Evolutionary conservation across 2,329 filamentous ascomycete genomes (phyloP), one percentile per base, ranked within the genome.

Genomic region (Akanthomyces lecanii): DNA sequence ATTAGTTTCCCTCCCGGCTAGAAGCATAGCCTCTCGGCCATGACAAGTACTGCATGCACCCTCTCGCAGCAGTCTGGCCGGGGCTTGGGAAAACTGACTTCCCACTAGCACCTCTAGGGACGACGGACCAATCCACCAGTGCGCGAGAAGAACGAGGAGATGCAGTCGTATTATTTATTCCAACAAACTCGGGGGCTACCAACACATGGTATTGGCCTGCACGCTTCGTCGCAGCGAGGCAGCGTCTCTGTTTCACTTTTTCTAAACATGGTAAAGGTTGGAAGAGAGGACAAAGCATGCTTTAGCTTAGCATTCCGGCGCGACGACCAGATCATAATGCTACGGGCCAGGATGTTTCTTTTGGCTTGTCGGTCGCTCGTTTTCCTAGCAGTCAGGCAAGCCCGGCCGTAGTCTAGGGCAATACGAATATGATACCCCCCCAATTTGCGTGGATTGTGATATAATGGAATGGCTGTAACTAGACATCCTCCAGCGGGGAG

Each of bases 281-380:
- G 30, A 63, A 36, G 36, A 52, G 28, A 38, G 48, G 38, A 52
- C 38, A 40, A 30, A 47, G 48, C 58, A 53, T 61, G 38, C 30
- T 50, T 53, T 44, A 54, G 47, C 28, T 52, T 61, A 69, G 52
- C 53, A 28, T 57, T 51, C 30, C 45, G 47, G 42, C 42, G 61
- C 63, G 64, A 67, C 67, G 67, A 67, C 64, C 66, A 54, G 69
- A 67, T 61, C n/a, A n/a, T n/a, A n/a, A 38, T 48, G 16, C 70
- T 75, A 71, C 68, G 69, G 70, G 70, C 72, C 70, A 71, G 69
- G 66, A 33, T 23, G 25, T 67, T 67, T 55, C 69, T 64, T 63
- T 69, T 65, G 72, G 69, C 69, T 73, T 76, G 72, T 70, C 72
- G 66, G 73, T 74, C 71, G 65, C 67, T 75, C 69, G 68, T 71